Evolutionary conservation across 371 early-diverging fungal genomes (phyloP).

Genomic region (Syncephalastrum sp.): DNA sequence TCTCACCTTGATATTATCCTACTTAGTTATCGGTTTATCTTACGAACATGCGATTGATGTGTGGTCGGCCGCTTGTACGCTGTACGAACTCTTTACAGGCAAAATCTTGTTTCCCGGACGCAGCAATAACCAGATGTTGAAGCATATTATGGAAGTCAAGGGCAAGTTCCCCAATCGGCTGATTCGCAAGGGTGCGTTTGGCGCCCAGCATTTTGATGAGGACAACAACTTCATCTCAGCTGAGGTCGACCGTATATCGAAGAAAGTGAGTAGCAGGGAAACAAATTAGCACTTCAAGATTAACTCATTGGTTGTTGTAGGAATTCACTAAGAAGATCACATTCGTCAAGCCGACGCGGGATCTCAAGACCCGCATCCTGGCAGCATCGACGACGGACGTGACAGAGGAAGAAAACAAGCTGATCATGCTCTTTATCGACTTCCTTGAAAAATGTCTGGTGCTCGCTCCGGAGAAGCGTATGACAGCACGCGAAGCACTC

Average conservation of each 20-base stretch:
- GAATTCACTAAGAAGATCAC: constrained; percentile 66
- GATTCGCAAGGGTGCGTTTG: constrained; percentile 81
- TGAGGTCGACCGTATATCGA: constrained; percentile 70
- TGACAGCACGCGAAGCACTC: constrained; percentile 91
- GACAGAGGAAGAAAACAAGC: constrained; percentile 53
- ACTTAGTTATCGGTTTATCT: constrained; percentile 79
- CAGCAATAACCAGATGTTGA: constrained; percentile 95
- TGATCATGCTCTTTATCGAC: constrained; percentile 65
- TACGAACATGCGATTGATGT: constrained; percentile 92
- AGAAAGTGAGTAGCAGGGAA: constrained; percentile 44
- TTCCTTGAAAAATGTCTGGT: constrained; percentile 84
- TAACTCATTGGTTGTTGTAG: constrained; percentile 19
- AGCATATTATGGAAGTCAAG: constrained; percentile 89
- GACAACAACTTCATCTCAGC: constrained; percentile 63
- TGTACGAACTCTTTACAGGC: constrained; percentile 96
- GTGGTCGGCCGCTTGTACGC: constrained; percentile 98
- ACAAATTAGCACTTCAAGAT: not conserved
- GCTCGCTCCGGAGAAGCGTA: constrained; percentile 89
- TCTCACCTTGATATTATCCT: not conserved
- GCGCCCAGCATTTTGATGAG: constrained; percentile 84
- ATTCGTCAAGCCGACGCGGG: constrained; percentile 67
- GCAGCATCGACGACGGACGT: constrained; percentile 43
- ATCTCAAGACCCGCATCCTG: constrained; percentile 69
- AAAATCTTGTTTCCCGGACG: constrained; percentile 93
- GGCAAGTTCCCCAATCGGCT: constrained; percentile 86